phyloP scores from a whole-genome alignment of 2,329 filamentous ascomycete genomes.

The Microdochium nivale region DNA sequence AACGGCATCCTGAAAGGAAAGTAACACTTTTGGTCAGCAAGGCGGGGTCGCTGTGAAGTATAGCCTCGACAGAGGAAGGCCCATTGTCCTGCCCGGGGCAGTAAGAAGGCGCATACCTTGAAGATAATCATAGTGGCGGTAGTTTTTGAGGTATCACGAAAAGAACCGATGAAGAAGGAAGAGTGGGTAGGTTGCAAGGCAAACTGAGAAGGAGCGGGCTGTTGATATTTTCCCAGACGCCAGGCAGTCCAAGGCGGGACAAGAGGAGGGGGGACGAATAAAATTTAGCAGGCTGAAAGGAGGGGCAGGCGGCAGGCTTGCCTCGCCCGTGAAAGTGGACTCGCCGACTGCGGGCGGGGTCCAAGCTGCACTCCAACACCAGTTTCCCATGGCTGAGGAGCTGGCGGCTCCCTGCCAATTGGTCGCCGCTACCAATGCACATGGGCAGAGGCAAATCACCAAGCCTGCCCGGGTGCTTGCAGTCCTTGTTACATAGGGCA shows the following conservation, averaged over 20 bases:
- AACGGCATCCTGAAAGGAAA: constrained; percentile 63
- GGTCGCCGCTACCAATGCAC: neutral
- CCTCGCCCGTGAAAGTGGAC: neutral
- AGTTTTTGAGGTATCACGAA: constrained; percentile 8
- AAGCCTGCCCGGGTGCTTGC: no score
- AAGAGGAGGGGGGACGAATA: constrained; percentile 3
- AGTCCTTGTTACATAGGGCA: no score
- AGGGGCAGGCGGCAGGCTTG: neutral
- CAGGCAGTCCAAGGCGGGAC: constrained; percentile 2
- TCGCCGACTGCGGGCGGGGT: neutral
- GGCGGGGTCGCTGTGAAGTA: constrained; percentile 12
- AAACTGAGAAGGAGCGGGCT: constrained; percentile 17
- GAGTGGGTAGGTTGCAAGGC: constrained; percentile 18
- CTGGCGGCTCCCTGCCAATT: neutral
- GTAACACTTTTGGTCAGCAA: neutral
- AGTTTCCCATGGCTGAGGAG: neutral
- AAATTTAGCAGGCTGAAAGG: neutral
- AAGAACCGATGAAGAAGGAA: constrained; percentile 8
- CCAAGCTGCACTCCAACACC: neutral
- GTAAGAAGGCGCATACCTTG: constrained; percentile 44
- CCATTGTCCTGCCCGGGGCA: neutral
- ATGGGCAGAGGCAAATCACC: neutral
- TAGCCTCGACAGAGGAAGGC: constrained; percentile 3
- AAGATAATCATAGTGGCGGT: constrained; percentile 63
- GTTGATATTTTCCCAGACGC: constrained; percentile 3